Evolutionary conservation across 495 filamentous ascomycete species (phyloP).

Genomic region (Terfezia boudieri): DNA sequence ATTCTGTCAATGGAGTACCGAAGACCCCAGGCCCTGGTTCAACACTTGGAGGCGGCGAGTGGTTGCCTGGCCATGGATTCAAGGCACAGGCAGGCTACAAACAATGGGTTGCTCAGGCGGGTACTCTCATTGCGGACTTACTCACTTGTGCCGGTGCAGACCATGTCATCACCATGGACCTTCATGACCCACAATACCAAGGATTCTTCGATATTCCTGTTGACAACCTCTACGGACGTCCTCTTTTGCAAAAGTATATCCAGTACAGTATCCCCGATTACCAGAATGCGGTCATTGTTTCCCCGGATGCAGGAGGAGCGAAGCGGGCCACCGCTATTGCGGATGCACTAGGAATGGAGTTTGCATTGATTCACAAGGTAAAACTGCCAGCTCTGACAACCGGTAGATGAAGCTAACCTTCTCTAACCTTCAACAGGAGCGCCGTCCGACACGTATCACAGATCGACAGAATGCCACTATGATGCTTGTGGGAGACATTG

Average conservation of each 20-base stretch:
- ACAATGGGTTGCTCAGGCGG: slow-evolving; percentile 95
- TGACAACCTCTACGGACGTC: slow-evolving; percentile 82
- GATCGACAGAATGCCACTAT: slow-evolving; percentile 93
- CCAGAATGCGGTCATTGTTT: slow-evolving; percentile 77
- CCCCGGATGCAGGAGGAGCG: slow-evolving; percentile 86
- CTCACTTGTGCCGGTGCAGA: slow-evolving; percentile 90
- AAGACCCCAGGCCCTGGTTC: slow-evolving; percentile 12
- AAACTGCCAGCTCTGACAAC: slow-evolving; percentile 13
- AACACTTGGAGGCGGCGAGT: slow-evolving; percentile 4
- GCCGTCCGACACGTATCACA: slow-evolving; percentile 77
- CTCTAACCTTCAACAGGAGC: slow-evolving; percentile 40
- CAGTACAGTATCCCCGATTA: slow-evolving; percentile 67
- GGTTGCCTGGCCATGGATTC: slow-evolving; percentile 28
- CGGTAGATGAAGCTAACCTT: slow-evolving; percentile 1
- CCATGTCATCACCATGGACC: slow-evolving; percentile 91
- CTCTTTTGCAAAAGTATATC: slow-evolving; percentile 76
- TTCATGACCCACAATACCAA: slow-evolving; percentile 96
- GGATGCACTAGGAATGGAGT: slow-evolving; percentile 73
- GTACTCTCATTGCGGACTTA: slow-evolving; percentile 82
- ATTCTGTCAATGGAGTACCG: slow-evolving; percentile 26
- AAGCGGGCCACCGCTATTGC: slow-evolving; percentile 96
- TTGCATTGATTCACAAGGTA: slow-evolving; percentile 97
- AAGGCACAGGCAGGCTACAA: slow-evolving; percentile 75
- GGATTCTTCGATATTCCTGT: slow-evolving; percentile 98
- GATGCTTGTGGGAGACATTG: slow-evolving; percentile 91